These are phyloP conservation scores for Vigna radiata DNA, from an alignment of 306 rosid genomes.

Conservation along the genomic window DNA sequence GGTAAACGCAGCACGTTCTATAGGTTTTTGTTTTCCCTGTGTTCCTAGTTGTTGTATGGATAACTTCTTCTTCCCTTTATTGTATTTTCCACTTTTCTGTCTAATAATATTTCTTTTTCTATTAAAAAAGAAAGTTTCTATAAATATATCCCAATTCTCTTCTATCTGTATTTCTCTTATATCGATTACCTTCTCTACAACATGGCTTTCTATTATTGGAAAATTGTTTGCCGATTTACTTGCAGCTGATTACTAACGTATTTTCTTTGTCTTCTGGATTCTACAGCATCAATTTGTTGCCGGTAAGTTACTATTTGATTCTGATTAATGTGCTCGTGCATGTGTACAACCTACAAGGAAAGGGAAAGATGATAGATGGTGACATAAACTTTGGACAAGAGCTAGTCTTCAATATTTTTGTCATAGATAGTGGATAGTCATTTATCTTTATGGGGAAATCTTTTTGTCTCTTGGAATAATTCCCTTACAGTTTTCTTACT, in stretches of 20 bases:
- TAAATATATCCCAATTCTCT: background rate
- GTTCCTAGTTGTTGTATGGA: background rate
- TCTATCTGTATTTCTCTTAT: slow-evolving; percentile 31
- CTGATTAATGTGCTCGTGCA: slow-evolving; percentile 15
- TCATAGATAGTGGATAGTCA: slow-evolving; percentile 13
- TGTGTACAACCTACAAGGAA: slow-evolving; percentile 15
- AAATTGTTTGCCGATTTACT: slow-evolving; percentile 45
- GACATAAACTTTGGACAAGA: slow-evolving; percentile 24
- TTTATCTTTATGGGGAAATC: slow-evolving; percentile 20
- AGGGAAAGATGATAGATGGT: slow-evolving; percentile 3
- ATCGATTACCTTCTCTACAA: slow-evolving; percentile 46
- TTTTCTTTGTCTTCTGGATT: slow-evolving; percentile 58
- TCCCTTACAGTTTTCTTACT: slow-evolving; percentile 42
- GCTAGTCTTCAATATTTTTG: slow-evolving; percentile 20
- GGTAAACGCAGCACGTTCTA: background rate
- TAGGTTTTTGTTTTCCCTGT: background rate
- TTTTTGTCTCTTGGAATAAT: slow-evolving; percentile 25
- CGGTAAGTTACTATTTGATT: slow-evolving; percentile 66
- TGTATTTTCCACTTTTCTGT: slow-evolving; percentile 23
- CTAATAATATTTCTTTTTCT: background rate
- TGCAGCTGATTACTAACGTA: slow-evolving; percentile 53
- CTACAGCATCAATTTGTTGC: slow-evolving; percentile 98
- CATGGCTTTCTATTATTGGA: slow-evolving; percentile 52
- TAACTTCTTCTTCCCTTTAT: background rate
- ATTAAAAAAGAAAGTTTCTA: background rate